Evolutionary conservation across 495 filamentous ascomycete genomes (phyloP).

Genomic region (Hamigera avellanea): DNA sequence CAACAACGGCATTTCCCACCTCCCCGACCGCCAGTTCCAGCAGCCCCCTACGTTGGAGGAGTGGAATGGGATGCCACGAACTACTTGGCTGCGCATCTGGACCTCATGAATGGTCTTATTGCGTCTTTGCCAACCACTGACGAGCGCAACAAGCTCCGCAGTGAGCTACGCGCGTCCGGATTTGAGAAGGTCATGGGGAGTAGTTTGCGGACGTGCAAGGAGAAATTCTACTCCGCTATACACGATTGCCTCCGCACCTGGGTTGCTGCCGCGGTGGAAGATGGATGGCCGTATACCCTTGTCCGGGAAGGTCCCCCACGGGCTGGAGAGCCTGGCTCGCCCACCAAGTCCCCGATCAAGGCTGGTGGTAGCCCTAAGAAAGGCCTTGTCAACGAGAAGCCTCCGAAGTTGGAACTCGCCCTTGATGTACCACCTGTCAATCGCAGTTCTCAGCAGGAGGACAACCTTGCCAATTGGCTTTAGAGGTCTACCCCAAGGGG

Average conservation of each 20-base stretch:
- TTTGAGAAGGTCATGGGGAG: constrained; percentile 86
- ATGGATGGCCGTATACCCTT: constrained; percentile 70
- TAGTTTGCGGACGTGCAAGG: constrained; percentile 82
- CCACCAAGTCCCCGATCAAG: constrained; percentile 32
- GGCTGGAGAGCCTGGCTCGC: constrained; percentile 24
- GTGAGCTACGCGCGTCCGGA: constrained; percentile 67
- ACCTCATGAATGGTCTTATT: constrained; percentile 83
- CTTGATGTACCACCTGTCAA: constrained; percentile 20
- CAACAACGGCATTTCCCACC: constrained; percentile 64
- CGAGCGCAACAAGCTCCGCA: constrained; percentile 69
- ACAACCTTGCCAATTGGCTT: constrained; percentile 29
- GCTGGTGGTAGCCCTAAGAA: constrained; percentile 24
- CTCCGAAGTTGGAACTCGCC: constrained; percentile 29
- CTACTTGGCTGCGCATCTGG: constrained; percentile 84
- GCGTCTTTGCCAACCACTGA: constrained; percentile 63
- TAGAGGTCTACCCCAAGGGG: constrained; percentile 12
- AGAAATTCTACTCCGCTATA: constrained; percentile 87
- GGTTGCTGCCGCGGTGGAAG: constrained; percentile 75
- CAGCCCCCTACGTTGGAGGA: constrained; percentile 92
- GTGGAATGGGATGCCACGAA: constrained; percentile 99
- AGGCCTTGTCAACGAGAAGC: constrained; percentile 26
- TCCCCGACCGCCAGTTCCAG: constrained; percentile 82
- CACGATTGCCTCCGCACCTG: constrained; percentile 83
- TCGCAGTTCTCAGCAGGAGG: constrained; percentile 7
- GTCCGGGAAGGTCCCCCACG: constrained; percentile 61